phyloP scores from a whole-genome alignment of 2,329 filamentous ascomycete species.

The Cercospora berteroae region DNA sequence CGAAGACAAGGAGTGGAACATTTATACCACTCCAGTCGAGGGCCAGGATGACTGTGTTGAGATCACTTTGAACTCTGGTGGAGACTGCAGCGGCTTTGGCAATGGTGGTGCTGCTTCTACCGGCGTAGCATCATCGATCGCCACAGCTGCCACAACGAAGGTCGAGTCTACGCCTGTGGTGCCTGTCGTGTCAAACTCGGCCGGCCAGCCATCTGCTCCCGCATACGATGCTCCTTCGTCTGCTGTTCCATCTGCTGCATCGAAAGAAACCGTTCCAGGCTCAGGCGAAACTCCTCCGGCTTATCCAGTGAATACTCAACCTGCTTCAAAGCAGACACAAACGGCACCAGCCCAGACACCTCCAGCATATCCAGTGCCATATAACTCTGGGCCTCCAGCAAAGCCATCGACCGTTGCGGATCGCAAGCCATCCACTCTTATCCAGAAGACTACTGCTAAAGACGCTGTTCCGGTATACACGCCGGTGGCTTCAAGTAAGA shows the following conservation, averaged over 20 bases:
- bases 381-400: background rate
- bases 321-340: background rate
- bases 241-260: background rate
- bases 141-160: background rate
- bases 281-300: background rate
- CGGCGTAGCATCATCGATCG: background rate
- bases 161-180: background rate
- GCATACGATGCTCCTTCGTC: background rate
- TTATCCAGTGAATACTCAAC: background rate
- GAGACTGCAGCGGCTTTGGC: background rate
- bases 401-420: background rate
- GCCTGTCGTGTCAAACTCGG: background rate
- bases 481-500: background rate
- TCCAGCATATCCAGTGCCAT: background rate
- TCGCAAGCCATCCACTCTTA: background rate
- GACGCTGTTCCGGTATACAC: background rate
- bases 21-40: background rate
- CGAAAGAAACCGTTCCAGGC: background rate
- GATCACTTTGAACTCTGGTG: background rate
- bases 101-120: background rate
- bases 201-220: background rate
- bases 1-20: background rate
- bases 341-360: background rate
- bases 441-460: background rate
- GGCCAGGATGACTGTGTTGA: background rate